These are phyloP conservation scores for Calonectria henricotiae DNA, from an alignment of 2,329 filamentous ascomycete genomes.

Conservation along the genomic window DNA sequence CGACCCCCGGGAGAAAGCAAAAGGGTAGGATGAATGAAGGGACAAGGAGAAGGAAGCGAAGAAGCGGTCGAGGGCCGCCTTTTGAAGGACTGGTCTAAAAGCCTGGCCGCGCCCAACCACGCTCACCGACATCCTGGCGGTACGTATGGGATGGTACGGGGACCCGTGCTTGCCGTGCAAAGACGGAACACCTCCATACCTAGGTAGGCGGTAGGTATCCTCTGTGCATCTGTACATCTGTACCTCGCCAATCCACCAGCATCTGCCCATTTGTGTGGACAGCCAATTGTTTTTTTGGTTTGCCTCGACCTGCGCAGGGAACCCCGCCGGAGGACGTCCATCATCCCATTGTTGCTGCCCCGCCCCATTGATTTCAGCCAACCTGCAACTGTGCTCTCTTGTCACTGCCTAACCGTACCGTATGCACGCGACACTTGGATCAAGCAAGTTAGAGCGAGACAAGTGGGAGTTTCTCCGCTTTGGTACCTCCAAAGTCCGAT, in stretches of 20 bases:
- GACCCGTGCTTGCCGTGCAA: slow-evolving; percentile 26
- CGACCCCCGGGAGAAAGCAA: slow-evolving; percentile 23
- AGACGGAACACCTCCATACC: slow-evolving; percentile 13
- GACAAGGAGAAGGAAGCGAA: slow-evolving; percentile 30
- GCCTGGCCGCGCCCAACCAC: slow-evolving; percentile 33
- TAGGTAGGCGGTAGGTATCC: slow-evolving; percentile 17
- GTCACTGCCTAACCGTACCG: slow-evolving; percentile 36
- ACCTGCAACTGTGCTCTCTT: slow-evolving; percentile 14
- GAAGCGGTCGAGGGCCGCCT: slow-evolving; percentile 40
- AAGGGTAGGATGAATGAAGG: slow-evolving; percentile 17
- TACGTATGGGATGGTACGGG: slow-evolving; percentile 27
- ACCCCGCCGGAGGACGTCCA: slow-evolving; percentile 11
- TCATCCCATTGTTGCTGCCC: slow-evolving; percentile 25
- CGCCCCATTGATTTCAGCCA: slow-evolving; percentile 23
- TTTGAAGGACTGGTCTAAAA: slow-evolving; percentile 30
- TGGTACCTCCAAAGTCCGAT: slow-evolving; percentile 7
- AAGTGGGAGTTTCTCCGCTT: slow-evolving; percentile 49
- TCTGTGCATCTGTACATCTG: slow-evolving; percentile 26
- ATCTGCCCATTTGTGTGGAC: slow-evolving; percentile 10
- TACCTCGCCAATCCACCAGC: slow-evolving; percentile 18
- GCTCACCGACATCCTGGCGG: slow-evolving; percentile 33
- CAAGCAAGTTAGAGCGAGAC: slow-evolving; percentile 45
- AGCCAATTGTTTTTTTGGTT: slow-evolving; percentile 10
- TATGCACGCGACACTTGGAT: slow-evolving; percentile 52
- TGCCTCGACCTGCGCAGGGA: neutral